phyloP scores from a whole-genome alignment of 306 rosid species.

The Biancaea sappan region DNA sequence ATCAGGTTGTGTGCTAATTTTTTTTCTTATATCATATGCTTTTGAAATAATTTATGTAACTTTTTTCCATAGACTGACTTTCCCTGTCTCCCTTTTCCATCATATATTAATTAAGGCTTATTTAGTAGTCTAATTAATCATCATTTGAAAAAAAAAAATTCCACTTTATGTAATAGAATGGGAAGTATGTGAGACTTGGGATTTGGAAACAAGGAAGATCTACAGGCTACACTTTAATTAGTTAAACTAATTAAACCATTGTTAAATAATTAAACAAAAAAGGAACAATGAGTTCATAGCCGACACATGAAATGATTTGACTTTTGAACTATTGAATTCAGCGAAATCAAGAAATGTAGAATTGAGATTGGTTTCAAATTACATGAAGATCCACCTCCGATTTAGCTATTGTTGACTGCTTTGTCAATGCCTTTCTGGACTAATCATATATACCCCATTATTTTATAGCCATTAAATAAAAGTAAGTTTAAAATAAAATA shows the following conservation, averaged over 20 bases:
- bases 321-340: background rate
- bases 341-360: background rate
- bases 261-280: background rate
- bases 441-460: background rate
- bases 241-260: constrained; percentile 30
- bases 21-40: no score
- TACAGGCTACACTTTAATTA: background rate
- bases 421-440: background rate
- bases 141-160: no score
- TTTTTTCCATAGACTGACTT: background rate
- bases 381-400: constrained; percentile 19
- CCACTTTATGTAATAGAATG: background rate
- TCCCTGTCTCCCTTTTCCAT: background rate
- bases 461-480: background rate
- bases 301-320: constrained; percentile 43
- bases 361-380: constrained; percentile 2
- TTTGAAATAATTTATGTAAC: no score
- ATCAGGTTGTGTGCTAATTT: no score
- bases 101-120: background rate
- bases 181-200: background rate
- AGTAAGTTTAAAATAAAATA: background rate
- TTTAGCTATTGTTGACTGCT: background rate
- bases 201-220: constrained; percentile 9
- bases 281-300: constrained; percentile 34
- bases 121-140: background rate